Conservation (phyloP, 768 basidiomycete species). For the Leccinum ochraceum region DNA sequence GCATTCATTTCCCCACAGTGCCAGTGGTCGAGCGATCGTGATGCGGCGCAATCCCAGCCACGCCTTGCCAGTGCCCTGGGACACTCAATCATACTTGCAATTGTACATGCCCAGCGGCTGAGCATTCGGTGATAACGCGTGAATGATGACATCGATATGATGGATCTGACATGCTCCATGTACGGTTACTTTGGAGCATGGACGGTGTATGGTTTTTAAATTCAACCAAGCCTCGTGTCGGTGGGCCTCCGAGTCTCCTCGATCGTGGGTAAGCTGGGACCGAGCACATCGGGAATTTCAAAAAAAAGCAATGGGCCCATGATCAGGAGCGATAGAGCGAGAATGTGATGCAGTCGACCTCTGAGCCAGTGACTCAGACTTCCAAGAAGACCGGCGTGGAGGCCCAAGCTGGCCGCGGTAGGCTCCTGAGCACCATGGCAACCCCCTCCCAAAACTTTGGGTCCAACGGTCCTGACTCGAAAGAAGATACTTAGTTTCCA, state of each 20-base stretch:
- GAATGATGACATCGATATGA: not conserved
- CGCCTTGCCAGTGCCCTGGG: slow-evolving; percentile 1
- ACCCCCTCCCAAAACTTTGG: not conserved
- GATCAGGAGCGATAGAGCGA: not conserved
- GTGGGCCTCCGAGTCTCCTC: too few species aligned
- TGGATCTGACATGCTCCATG: not conserved
- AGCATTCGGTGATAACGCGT: slow-evolving; percentile 21
- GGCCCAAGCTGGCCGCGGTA: too few species aligned
- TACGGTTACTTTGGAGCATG: not conserved
- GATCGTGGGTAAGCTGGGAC: slow-evolving; percentile 12
- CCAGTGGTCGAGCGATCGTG: slow-evolving; percentile 5
- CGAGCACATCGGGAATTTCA: not conserved
- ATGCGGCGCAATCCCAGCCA: slow-evolving; percentile 9
- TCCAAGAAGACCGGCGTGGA: not conserved
- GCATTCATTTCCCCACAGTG: slow-evolving; percentile 10
- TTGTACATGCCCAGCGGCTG: not conserved
- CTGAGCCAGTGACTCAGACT: slow-evolving; percentile 16
- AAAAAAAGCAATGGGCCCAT: not conserved
- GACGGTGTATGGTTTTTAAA: not conserved
- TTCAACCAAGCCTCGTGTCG: slow-evolving; percentile 19
- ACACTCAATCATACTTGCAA: slow-evolving; percentile 16
- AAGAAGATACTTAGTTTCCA: not conserved
- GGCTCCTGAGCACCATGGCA: slow-evolving; percentile 2
- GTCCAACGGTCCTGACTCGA: not conserved
- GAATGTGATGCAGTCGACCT: slow-evolving; percentile 17